Conservation (phyloP, 1,284 basidiomycete genomes). For the Wallemia hederae region DNA sequence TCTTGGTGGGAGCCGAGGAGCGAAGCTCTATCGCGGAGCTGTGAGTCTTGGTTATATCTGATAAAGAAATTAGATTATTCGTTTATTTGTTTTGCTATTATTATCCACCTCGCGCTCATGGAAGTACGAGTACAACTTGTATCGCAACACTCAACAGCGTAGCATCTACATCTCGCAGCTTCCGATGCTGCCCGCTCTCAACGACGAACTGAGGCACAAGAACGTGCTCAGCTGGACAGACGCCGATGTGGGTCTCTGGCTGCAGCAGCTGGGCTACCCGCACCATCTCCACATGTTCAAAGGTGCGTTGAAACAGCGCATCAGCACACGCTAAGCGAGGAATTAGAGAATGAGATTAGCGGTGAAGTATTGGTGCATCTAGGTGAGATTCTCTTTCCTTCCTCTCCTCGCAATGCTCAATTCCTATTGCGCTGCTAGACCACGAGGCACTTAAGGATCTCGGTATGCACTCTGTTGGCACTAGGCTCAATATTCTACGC, state of each 20-base stretch:
- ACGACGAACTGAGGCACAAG: background rate
- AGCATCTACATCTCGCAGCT: background rate
- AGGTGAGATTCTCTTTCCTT: background rate
- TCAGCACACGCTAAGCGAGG: background rate
- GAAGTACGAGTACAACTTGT: too few relatives aligned
- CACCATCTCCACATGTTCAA: background rate
- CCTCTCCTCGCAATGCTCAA: too few relatives aligned
- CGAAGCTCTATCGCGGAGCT: background rate
- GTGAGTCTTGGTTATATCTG: background rate
- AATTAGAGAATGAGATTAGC: slow-evolving; percentile 47
- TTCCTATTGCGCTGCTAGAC: slow-evolving; percentile 18
- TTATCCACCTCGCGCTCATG: too few relatives aligned
- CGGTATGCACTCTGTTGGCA: slow-evolving; percentile 56
- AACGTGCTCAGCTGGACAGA: background rate
- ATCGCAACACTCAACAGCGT: too few relatives aligned
- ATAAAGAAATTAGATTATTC: background rate
- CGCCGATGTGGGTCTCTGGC: background rate
- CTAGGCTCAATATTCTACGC: slow-evolving; percentile 60
- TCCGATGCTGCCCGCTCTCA: background rate
- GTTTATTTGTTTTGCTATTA: background rate
- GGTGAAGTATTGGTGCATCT: slow-evolving; percentile 61
- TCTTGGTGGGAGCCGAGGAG: background rate
- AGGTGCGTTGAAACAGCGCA: background rate
- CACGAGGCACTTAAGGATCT: slow-evolving; percentile 51
- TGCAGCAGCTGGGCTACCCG: background rate